Evolutionary conservation across 2,329 filamentous ascomycete species (phyloP).

Genomic region (Daldinia sp.): DNA sequence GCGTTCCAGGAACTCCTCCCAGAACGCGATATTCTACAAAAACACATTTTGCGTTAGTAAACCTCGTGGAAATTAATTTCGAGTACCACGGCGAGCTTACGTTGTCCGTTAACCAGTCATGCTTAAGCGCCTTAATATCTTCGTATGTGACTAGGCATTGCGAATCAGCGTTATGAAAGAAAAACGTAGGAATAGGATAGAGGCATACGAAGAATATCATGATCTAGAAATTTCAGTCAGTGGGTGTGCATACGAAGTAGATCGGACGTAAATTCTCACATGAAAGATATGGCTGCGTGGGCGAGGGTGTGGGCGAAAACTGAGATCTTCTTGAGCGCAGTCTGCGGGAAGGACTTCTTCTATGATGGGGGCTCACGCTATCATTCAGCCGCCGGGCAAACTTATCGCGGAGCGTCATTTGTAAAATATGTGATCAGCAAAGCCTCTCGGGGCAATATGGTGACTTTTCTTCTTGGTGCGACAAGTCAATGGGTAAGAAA

Average conservation of each 20-base stretch:
- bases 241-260: conserved; percentile 12
- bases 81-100: conserved; percentile 57
- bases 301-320: conserved; percentile 48
- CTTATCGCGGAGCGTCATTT: conserved; percentile 47
- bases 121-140: conserved; percentile 86
- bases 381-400: conserved; percentile 46
- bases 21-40: conserved; percentile 87
- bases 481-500: neutral
- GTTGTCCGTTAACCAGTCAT: conserved; percentile 98
- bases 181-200: neutral
- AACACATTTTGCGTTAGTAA: conserved; percentile 39
- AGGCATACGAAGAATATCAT: conserved; percentile 50
- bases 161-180: conserved; percentile 27
- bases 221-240: conserved; percentile 43
- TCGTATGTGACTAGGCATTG: conserved; percentile 76
- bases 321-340: conserved; percentile 42
- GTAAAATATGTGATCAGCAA: conserved; percentile 15
- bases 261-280: conserved; percentile 48
- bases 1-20: conserved; percentile 95
- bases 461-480: neutral
- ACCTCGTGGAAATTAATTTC: neutral
- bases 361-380: conserved; percentile 43
- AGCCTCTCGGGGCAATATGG: neutral
- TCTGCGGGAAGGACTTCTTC: conserved; percentile 32
- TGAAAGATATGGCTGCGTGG: conserved; percentile 54